Evolutionary conservation across 2,329 filamentous ascomycete species (phyloP).

Genomic region (Pseudocercospora eumusae): DNA sequence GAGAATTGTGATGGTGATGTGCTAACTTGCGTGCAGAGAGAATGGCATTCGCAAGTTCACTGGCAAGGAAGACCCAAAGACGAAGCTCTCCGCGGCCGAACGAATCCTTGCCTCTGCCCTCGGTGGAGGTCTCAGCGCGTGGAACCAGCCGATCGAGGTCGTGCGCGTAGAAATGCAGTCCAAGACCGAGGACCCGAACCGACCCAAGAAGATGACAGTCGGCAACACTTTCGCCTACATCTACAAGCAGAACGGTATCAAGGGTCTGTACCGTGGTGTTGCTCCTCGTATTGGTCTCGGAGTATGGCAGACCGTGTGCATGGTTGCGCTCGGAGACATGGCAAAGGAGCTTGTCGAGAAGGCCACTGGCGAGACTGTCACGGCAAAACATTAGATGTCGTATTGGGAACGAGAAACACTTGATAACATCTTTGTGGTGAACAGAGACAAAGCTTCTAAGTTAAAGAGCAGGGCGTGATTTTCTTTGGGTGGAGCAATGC

Average conservation of each 20-base stretch:
- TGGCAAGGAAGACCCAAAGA: constrained; percentile 69
- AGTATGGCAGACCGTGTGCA: constrained; percentile 99
- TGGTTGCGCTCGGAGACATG: constrained; percentile 95
- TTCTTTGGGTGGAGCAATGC: constrained; percentile 10
- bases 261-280: constrained; percentile 93
- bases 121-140: constrained; percentile 91
- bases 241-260: constrained; percentile 82
- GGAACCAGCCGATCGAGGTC: constrained; percentile 99
- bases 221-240: constrained; percentile 82
- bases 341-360: constrained; percentile 67
- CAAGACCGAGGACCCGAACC: constrained; percentile 96
- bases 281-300: constrained; percentile 90
- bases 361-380: constrained; percentile 63
- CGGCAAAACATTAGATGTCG: constrained; percentile 61
- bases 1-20: neutral
- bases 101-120: constrained; percentile 85
- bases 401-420: constrained; percentile 2
- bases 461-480: constrained; percentile 6
- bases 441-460: neutral
- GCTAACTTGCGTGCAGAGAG: constrained; percentile 53
- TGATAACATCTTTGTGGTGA: neutral
- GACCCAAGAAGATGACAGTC: constrained; percentile 98
- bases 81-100: constrained; percentile 77
- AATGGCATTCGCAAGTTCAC: constrained; percentile 77
- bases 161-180: constrained; percentile 99